These are phyloP conservation scores for Cercospora beticola DNA, from an alignment of 2,329 filamentous ascomycete genomes.

Conservation along the genomic window DNA sequence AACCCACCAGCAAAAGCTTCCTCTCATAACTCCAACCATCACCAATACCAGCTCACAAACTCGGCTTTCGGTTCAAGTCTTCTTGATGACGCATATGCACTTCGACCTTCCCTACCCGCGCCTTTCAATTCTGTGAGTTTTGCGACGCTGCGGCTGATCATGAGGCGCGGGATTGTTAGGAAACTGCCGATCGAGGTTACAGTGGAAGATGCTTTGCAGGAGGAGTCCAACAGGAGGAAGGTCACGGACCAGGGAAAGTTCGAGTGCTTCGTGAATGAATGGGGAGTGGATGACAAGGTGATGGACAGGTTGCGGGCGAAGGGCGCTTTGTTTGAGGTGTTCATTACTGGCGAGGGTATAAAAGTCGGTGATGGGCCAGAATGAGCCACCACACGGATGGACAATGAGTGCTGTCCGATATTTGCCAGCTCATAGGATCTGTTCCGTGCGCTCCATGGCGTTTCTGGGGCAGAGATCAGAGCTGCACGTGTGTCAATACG, in stretches of 20 bases:
- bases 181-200: conserved; percentile 42
- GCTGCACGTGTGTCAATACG: background rate
- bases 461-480: background rate
- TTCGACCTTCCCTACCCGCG: conserved; percentile 32
- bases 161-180: conserved; percentile 37
- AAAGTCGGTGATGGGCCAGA: conserved; percentile 20
- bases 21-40: background rate
- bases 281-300: conserved; percentile 30
- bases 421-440: background rate
- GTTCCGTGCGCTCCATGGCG: background rate
- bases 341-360: conserved; percentile 27
- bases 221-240: conserved; percentile 39
- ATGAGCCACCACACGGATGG: background rate
- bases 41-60: background rate
- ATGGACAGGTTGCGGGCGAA: conserved; percentile 24
- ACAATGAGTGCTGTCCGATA: background rate
- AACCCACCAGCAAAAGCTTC: conserved; percentile 11
- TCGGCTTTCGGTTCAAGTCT: conserved; percentile 4
- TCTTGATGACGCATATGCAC: conserved; percentile 14
- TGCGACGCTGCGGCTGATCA: conserved; percentile 36
- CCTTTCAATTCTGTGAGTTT: conserved; percentile 33
- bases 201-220: conserved; percentile 40
- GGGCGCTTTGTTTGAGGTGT: conserved; percentile 29
- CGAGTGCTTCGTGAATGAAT: conserved; percentile 34
- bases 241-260: conserved; percentile 41